Percentiles rank a stretch among this genome's conserved stretches.
Conservation (phyloP, 2,329 filamentous ascomycete genomes). For the Ustilaginoidea virens region DNA sequence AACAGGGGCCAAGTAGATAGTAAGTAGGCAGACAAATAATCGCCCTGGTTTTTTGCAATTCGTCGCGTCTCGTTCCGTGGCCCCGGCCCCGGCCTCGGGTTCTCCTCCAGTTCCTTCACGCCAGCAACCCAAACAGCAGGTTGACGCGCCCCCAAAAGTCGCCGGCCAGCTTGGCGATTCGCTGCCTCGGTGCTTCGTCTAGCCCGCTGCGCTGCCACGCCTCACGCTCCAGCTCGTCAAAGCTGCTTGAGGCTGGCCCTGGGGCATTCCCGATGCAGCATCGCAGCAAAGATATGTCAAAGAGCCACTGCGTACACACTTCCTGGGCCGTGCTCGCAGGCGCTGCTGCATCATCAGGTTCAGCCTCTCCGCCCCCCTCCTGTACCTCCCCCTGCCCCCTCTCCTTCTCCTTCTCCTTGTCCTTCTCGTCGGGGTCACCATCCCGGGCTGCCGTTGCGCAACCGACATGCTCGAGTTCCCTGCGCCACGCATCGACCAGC, state of each 20-base stretch:
- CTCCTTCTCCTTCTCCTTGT: constrained; percentile 5
- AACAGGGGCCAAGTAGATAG: too few species aligned
- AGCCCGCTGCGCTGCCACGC: constrained; percentile 30
- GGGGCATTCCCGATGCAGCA: constrained; percentile 23
- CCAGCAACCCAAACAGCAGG: constrained; percentile 66
- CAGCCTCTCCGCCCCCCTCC: constrained; percentile 3
- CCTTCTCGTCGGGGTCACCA: constrained; percentile 2
- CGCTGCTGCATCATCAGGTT: constrained; percentile 4
- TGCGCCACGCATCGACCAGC: constrained; percentile 33
- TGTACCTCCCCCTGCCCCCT: constrained; percentile 5
- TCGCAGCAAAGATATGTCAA: constrained; percentile 39
- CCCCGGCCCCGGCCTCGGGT: neutral
- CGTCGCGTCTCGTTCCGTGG: neutral
- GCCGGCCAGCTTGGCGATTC: constrained; percentile 45
- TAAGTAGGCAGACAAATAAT: too few species aligned
- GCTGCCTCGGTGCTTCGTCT: constrained; percentile 31
- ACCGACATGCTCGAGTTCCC: constrained; percentile 17
- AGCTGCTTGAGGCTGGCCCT: constrained; percentile 11
- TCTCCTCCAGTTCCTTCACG: constrained; percentile 12
- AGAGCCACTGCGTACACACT: constrained; percentile 43
- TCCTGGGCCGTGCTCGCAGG: constrained; percentile 22
- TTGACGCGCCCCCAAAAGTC: constrained; percentile 77
- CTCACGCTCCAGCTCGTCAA: constrained; percentile 30
- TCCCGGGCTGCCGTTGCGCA: neutral
- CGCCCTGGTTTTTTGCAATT: too few species aligned